Conservation (phyloP, 768 basidiomycete genomes). For the Strobilomyces dryophilus region DNA sequence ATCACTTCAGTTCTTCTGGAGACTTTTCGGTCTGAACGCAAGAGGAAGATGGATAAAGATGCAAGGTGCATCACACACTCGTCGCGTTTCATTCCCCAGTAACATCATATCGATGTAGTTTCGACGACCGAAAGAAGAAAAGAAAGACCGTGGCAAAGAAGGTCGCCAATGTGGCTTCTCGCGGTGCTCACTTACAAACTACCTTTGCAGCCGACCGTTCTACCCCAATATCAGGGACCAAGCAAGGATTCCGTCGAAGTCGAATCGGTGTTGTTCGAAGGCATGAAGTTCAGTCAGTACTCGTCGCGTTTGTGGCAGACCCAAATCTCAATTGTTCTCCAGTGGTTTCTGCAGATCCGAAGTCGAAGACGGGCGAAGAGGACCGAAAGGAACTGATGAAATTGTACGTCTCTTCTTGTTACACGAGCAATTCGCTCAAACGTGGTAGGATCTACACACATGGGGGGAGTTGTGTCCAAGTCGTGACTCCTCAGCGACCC, state of each 20-base stretch:
- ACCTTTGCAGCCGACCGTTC: constrained; percentile 44
- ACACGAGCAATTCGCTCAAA: constrained; percentile 1
- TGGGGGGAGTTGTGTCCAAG: constrained; percentile 63
- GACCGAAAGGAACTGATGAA: constrained; percentile 69
- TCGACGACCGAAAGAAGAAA: constrained; percentile 32
- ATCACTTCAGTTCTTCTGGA: constrained; percentile 50
- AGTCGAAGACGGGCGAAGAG: constrained; percentile 58
- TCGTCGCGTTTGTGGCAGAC: neutral
- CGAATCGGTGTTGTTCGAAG: constrained; percentile 65
- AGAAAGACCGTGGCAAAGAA: constrained; percentile 27
- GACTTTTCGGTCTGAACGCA: constrained; percentile 57
- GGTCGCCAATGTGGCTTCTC: constrained; percentile 3
- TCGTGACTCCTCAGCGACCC: constrained; percentile 50
- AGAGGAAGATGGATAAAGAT: constrained; percentile 69
- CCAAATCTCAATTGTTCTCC: neutral
- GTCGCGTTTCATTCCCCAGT: neutral
- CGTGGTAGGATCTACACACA: constrained; percentile 58
- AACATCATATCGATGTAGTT: constrained; percentile 12
- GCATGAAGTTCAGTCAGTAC: constrained; percentile 73
- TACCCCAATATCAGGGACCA: constrained; percentile 65
- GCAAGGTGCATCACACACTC: constrained; percentile 36
- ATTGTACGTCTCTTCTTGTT: constrained; percentile 40
- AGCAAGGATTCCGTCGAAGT: constrained; percentile 55
- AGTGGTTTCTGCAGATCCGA: constrained; percentile 78
- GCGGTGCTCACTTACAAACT: neutral